These are phyloP conservation scores for Suhomyces anneliseae DNA, from an alignment of 1,139 yeast genomes.

Conservation along the genomic window DNA sequence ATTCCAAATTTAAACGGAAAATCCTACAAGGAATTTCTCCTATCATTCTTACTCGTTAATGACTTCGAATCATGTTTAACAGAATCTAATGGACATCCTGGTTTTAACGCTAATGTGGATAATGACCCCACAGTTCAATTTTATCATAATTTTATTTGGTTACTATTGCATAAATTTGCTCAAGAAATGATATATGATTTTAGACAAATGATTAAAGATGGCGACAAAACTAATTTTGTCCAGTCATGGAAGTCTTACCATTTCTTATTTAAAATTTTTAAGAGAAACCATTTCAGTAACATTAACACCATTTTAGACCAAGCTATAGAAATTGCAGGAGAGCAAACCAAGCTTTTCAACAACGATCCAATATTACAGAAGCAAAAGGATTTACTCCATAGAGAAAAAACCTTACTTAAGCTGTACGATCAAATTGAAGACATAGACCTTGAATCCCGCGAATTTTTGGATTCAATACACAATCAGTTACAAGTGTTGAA, in stretches of 20 bases:
- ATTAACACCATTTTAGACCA: slow-evolving; percentile 9
- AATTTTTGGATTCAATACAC: background rate
- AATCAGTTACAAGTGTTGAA: background rate
- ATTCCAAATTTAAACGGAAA: background rate
- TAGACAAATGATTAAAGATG: background rate
- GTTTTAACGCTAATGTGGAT: slow-evolving; percentile 26
- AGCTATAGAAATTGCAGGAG: slow-evolving; percentile 9
- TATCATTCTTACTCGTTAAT: slow-evolving; percentile 26
- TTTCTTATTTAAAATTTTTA: slow-evolving; percentile 13
- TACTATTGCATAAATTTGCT: slow-evolving; percentile 22
- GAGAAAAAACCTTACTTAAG: slow-evolving; percentile 2
- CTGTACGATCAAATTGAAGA: slow-evolving; percentile 1
- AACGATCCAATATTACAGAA: slow-evolving; percentile 2
- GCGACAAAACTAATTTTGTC: slow-evolving; percentile 1
- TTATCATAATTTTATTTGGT: slow-evolving; percentile 22
- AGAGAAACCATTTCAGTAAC: slow-evolving; percentile 11
- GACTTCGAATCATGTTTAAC: slow-evolving; percentile 18
- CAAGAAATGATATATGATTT: slow-evolving; percentile 15
- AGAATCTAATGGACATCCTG: slow-evolving; percentile 26
- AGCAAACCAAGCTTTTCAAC: slow-evolving; percentile 6
- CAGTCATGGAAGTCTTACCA: slow-evolving; percentile 11
- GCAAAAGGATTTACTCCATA: slow-evolving; percentile 3
- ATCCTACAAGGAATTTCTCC: slow-evolving; percentile 19
- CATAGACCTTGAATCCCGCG: slow-evolving; percentile 1
- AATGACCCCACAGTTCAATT: slow-evolving; percentile 7